Evolutionary conservation across 257 asterid species (phyloP).

Genomic region (Jaltomata sinuosa): DNA sequence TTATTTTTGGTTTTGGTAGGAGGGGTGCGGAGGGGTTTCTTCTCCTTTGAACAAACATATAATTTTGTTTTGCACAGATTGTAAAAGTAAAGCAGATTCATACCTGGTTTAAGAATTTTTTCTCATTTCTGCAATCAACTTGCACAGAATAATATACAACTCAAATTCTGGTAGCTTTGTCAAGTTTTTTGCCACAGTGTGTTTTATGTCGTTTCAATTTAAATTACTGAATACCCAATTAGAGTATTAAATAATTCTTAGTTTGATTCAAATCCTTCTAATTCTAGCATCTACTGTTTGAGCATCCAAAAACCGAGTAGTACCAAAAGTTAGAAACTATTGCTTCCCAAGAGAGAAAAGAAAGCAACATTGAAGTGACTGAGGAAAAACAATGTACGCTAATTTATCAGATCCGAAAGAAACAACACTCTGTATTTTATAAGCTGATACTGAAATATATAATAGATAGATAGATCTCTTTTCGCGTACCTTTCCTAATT

Average conservation of each 20-base stretch:
- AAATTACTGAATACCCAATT: not conserved
- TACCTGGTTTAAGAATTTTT: not conserved
- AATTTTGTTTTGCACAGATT: not conserved
- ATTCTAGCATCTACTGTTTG: not conserved
- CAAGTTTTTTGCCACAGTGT: not conserved
- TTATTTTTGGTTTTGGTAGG: not conserved
- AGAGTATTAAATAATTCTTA: not conserved
- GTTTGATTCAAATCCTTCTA: not conserved
- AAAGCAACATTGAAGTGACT: not conserved
- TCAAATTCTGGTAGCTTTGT: not conserved
- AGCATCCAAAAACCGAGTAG: not conserved
- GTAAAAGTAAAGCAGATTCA: not conserved
- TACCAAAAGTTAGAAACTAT: not conserved
- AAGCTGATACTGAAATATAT: not conserved
- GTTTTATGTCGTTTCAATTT: not conserved
- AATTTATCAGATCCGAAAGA: not conserved
- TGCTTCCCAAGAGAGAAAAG: not conserved
- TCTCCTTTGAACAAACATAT: not conserved
- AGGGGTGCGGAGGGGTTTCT: not conserved
- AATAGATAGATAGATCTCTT: not conserved
- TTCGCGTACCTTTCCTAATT: not conserved
- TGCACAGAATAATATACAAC: not conserved
- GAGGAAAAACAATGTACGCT: not conserved
- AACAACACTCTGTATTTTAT: not conserved
- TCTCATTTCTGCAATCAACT: not conserved